phyloP scores from a whole-genome alignment of 140 eudicot genomes.

The Anethum foeniculum region DNA sequence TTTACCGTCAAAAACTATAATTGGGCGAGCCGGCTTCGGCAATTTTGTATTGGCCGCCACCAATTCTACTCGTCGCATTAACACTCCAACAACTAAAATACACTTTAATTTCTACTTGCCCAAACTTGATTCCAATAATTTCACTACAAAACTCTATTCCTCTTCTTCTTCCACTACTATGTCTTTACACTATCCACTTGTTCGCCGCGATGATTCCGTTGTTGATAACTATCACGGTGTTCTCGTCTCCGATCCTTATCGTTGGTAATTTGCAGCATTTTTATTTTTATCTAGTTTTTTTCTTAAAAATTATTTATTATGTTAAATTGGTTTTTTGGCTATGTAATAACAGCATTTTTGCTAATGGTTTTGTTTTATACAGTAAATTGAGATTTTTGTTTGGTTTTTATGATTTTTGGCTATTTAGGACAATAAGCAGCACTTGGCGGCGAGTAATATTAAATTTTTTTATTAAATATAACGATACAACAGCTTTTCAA shows the following conservation, averaged over 20 bases:
- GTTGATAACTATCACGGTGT: conserved; percentile 83
- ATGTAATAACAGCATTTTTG: too few species aligned
- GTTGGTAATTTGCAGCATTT: conserved; percentile 47
- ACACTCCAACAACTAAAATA: background rate
- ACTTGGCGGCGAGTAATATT: too few species aligned
- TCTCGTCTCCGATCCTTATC: conserved; percentile 61
- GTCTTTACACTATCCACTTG: conserved; percentile 48
- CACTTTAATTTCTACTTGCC: background rate
- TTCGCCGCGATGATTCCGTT: conserved; percentile 61
- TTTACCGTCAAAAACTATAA: background rate
- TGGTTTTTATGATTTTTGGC: too few species aligned
- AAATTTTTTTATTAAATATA: too few species aligned
- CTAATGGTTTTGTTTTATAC: too few species aligned
- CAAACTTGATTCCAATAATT: background rate
- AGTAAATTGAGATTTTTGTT: too few species aligned
- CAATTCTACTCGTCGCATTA: background rate
- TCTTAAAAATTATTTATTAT: too few species aligned
- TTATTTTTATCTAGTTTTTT: background rate
- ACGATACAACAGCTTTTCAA: too few species aligned
- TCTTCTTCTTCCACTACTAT: conserved; percentile 5
- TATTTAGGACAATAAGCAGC: too few species aligned
- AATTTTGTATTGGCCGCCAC: background rate
- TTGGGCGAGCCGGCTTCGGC: background rate
- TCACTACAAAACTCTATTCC: background rate
- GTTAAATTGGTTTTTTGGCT: too few species aligned